These are phyloP conservation scores for Stephania yunnanensis DNA, from an alignment of 164 flowering plant genomes.

Conservation along the genomic window DNA sequence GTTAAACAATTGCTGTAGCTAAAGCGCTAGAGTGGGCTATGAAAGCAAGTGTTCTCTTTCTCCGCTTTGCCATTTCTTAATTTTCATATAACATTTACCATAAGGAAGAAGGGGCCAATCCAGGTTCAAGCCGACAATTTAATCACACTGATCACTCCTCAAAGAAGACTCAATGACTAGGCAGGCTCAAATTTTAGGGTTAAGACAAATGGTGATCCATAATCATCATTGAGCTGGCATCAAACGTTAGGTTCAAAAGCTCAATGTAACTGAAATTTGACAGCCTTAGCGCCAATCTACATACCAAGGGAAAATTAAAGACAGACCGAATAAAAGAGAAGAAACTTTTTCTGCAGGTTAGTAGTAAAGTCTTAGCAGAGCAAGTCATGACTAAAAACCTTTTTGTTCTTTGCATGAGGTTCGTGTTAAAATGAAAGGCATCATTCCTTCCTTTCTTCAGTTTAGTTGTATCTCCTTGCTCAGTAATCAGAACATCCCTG, in stretches of 20 bases:
- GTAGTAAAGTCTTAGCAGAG: neutral
- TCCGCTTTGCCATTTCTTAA: too few species aligned
- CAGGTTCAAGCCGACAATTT: too few species aligned
- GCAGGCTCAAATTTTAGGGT: too few species aligned
- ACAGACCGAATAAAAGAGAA: neutral
- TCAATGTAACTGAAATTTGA: neutral
- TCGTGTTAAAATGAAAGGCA: constrained; percentile 22
- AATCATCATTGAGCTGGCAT: too few species aligned
- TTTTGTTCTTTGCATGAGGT: constrained; percentile 23
- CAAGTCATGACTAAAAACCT: constrained; percentile 27
- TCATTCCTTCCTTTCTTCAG: constrained; percentile 12
- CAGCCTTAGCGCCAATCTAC: neutral
- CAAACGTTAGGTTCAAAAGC: neutral
- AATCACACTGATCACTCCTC: neutral
- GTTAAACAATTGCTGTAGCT: too few species aligned
- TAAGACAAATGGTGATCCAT: neutral
- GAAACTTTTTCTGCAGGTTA: neutral
- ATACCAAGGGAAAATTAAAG: neutral
- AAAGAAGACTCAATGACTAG: neutral
- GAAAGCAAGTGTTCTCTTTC: too few species aligned
- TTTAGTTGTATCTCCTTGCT: constrained; percentile 15
- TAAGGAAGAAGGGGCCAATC: too few species aligned
- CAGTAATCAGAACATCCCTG: constrained; percentile 14
- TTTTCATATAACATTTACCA: too few species aligned
- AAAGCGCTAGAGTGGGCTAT: too few species aligned